A percentile compares a stretch with the other conserved stretches of the same genome.
These are phyloP conservation scores for Malania oleifera DNA, from an alignment of 164 flowering plant species.

Conservation along the genomic window DNA sequence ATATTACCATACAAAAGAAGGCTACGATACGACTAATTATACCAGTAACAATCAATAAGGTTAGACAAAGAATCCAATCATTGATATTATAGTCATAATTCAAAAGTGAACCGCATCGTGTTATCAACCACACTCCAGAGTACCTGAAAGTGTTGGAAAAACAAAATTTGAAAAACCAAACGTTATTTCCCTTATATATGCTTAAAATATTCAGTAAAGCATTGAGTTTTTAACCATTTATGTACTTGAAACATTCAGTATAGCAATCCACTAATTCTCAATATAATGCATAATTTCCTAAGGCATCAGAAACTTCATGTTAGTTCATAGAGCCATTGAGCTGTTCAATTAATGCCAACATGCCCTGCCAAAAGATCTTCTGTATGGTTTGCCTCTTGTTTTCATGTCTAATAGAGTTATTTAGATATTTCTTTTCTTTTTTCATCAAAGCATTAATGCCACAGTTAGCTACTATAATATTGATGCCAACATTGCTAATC, in stretches of 20 bases:
- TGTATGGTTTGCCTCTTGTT: too few relatives aligned
- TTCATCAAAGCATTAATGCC: too few relatives aligned
- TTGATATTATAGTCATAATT: constrained; percentile 34
- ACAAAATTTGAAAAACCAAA: neutral
- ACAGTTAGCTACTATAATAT: too few relatives aligned
- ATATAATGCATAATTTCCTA: too few relatives aligned
- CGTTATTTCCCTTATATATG: neutral
- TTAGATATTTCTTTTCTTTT: too few relatives aligned
- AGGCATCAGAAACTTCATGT: too few relatives aligned
- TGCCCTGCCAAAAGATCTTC: too few relatives aligned
- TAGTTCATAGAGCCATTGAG: too few relatives aligned
- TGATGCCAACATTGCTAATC: too few relatives aligned
- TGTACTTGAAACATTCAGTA: neutral
- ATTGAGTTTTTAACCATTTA: neutral
- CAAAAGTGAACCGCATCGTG: constrained; percentile 47
- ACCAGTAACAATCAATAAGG: constrained; percentile 31
- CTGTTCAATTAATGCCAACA: too few relatives aligned
- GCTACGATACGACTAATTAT: constrained; percentile 35
- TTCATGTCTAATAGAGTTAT: too few relatives aligned
- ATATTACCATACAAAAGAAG: constrained; percentile 37
- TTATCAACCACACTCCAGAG: constrained; percentile 66
- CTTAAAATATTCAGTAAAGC: neutral
- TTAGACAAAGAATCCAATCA: constrained; percentile 34
- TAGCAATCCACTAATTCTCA: too few relatives aligned
- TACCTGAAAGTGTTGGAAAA: constrained; percentile 28